These are phyloP conservation scores for Golovinomyces cichoracearum DNA, from an alignment of 2,329 filamentous ascomycete genomes.

Conservation along the genomic window DNA sequence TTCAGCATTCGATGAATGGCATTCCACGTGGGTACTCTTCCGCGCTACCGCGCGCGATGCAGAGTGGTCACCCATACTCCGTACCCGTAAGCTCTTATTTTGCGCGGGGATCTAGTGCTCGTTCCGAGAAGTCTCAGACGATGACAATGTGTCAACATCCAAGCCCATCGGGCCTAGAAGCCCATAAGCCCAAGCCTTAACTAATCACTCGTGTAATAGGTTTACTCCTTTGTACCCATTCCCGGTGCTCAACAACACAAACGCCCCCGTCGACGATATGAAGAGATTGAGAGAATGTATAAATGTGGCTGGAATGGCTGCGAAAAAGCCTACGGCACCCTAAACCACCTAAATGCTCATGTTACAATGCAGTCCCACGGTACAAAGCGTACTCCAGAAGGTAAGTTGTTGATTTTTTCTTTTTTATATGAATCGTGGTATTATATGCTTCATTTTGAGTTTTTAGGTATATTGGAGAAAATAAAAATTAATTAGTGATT, in stretches of 20 bases:
- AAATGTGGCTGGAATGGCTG: constrained; percentile 97
- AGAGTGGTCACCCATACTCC: background rate
- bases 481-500: too few relatives aligned
- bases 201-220: constrained; percentile 27
- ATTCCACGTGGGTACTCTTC: background rate
- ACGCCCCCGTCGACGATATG: constrained; percentile 71
- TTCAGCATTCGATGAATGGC: background rate
- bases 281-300: constrained; percentile 99
- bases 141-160: too few relatives aligned
- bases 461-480: too few relatives aligned
- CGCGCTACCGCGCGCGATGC: background rate
- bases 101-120: background rate
- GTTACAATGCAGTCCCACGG: constrained; percentile 98
- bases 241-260: constrained; percentile 95
- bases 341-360: constrained; percentile 93
- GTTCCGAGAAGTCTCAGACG: constrained; percentile 4
- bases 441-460: too few relatives aligned
- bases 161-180: too few relatives aligned
- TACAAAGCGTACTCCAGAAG: constrained; percentile 83
- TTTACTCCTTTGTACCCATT: constrained; percentile 95
- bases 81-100: background rate
- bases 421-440: too few relatives aligned
- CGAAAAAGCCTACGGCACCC: constrained; percentile 91
- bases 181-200: too few relatives aligned
- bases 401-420: constrained; percentile 27